Evolutionary conservation across 495 filamentous ascomycete species (phyloP), one percentile per base, ranked within the genome.

Genomic region (Haplographium delicatum): DNA sequence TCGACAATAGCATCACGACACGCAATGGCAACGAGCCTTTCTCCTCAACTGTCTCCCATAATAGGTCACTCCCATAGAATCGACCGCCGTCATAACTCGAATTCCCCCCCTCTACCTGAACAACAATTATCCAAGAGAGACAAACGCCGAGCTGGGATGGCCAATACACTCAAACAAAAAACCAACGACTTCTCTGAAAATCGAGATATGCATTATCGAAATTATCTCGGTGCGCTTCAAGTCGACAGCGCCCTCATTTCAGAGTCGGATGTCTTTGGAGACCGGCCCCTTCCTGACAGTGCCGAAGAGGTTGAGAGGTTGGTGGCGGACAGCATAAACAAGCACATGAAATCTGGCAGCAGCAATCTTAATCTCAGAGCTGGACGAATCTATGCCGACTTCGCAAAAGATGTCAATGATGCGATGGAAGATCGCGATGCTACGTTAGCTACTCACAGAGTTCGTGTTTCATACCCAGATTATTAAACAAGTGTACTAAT

Each of bases 201-300:
- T 62, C 81, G 86, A 44, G 89, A 95, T 61, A 71, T 74, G 37
- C 78, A 90, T 57, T 98, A 94, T 68, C 85, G 89, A 44, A 85
- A 91, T 58, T 89, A 96, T 64, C 76, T 97, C 4, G 82, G 89
- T 51, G 84, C 85, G 40, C 76, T 96, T 3, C 91, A 96, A 65
- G 82, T 85, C 49, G 94, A 97, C 62, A 89, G 94, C 63, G 86
- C 79, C 44, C 78, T 95, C 7, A 86, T 97, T 60, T 81, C 86
- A 58, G 80, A 82, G 56, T 85, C 91, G 35, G 82, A 95, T 57
- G 85, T 86, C 0, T 94, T 93, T 55, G 70, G 74, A 11, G 75
- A 85, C 41, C 75, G 78, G 18, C 81, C 87, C 20, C 72, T 96
- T 5, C 81, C 89, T 18, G 83, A 87, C 55, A 76, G 79, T 20